Evolutionary conservation across 495 filamentous ascomycete species (phyloP).

Genomic region (Astrothelium macrocarpum): DNA sequence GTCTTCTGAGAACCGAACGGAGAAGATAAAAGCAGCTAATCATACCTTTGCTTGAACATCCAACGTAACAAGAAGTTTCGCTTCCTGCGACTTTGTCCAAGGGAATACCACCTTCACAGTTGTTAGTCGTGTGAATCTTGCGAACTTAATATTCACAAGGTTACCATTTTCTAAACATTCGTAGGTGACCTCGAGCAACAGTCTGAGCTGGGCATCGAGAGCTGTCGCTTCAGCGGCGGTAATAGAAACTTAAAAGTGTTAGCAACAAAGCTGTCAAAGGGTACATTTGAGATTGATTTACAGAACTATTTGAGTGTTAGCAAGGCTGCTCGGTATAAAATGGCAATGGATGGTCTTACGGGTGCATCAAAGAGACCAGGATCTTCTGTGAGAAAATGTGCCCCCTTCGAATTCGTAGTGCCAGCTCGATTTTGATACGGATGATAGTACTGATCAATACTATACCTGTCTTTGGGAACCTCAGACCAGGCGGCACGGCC

Average conservation of each 20-base stretch:
- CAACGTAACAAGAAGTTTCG: slow-evolving; percentile 7
- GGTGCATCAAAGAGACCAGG: slow-evolving; percentile 5
- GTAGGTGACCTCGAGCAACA: slow-evolving; percentile 25
- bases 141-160: neutral
- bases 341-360: neutral
- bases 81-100: neutral
- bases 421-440: slow-evolving; percentile 18
- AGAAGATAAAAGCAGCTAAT: neutral
- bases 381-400: slow-evolving; percentile 1
- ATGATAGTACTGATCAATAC: slow-evolving; percentile 50
- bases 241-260: slow-evolving; percentile 11
- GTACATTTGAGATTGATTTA: neutral
- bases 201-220: slow-evolving; percentile 28
- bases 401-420: slow-evolving; percentile 1
- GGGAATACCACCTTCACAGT: neutral
- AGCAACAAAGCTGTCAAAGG: neutral
- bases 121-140: neutral
- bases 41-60: slow-evolving; percentile 5
- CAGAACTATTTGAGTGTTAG: slow-evolving; percentile 2
- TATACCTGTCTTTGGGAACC: slow-evolving; percentile 47
- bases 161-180: slow-evolving; percentile 30
- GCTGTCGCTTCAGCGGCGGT: slow-evolving; percentile 16
- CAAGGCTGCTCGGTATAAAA: neutral
- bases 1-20: neutral
- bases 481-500: slow-evolving; percentile 38